Conservation (phyloP, 805 yeast species). For the Wickerhamiella allomyrinae region DNA sequence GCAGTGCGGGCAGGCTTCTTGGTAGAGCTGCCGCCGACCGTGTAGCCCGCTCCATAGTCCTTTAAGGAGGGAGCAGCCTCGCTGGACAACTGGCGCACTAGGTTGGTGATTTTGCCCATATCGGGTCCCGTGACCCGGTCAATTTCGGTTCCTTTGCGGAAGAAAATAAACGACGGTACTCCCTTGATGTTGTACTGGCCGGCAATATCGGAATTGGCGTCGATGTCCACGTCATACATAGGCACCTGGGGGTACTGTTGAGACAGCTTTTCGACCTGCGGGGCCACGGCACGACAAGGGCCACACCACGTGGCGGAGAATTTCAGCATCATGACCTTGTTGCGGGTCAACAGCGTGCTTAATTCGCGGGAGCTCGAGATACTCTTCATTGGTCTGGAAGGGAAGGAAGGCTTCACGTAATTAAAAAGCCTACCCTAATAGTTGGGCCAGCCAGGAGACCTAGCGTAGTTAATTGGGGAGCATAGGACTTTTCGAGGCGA, state of each 20-base stretch:
- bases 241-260: slow-evolving; percentile 36
- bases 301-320: slow-evolving; percentile 96
- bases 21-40: slow-evolving; percentile 7
- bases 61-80: slow-evolving; percentile 1
- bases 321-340: slow-evolving; percentile 66
- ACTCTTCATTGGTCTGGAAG: neutral
- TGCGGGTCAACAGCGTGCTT: slow-evolving; percentile 23
- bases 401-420: too few relatives aligned
- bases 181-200: slow-evolving; percentile 49
- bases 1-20: neutral
- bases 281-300: slow-evolving; percentile 95
- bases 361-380: slow-evolving; percentile 1
- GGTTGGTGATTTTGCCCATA: slow-evolving; percentile 6
- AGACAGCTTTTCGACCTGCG: slow-evolving; percentile 72
- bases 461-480: neutral
- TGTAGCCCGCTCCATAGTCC: slow-evolving; percentile 10
- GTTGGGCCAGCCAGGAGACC: neutral
- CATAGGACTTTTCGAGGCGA: neutral
- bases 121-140: slow-evolving; percentile 28
- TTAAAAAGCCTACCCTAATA: too few relatives aligned
- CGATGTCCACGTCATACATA: slow-evolving; percentile 85
- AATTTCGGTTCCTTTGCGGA: slow-evolving; percentile 63
- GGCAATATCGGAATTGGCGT: slow-evolving; percentile 51
- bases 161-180: slow-evolving; percentile 58
- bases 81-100: slow-evolving; percentile 6